A percentile compares a stretch with the other conserved stretches of the same genome.
Evolutionary conservation across 2,329 filamentous ascomycete genomes (phyloP).

Genomic region (Colletotrichum sp.): DNA sequence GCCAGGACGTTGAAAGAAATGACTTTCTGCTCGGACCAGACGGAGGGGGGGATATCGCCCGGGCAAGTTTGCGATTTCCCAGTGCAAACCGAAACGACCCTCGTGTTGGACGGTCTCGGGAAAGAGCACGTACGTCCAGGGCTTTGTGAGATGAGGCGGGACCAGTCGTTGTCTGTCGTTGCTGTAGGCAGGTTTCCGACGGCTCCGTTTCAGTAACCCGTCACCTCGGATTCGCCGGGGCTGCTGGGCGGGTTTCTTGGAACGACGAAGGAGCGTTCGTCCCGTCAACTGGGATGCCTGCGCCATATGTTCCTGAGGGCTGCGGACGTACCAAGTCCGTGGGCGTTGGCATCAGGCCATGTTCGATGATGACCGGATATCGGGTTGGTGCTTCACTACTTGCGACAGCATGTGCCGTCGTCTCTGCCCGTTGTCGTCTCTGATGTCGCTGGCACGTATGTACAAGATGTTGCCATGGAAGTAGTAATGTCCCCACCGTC

Average conservation of each 20-base stretch:
- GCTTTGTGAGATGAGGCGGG: not conserved
- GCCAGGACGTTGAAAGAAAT: not conserved
- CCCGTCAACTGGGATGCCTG: not conserved
- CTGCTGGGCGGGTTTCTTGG: not conserved
- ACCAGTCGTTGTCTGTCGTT: not conserved
- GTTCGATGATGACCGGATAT: not conserved
- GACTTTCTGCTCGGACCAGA: not conserved
- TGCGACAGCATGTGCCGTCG: not conserved
- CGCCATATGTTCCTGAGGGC: not conserved
- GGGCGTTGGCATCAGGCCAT: not conserved
- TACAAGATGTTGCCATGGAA: not conserved
- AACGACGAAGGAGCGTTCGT: not conserved
- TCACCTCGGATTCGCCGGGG: not conserved
- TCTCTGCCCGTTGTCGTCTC: not conserved
- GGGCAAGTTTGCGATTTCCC: not conserved
- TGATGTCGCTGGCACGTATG: not conserved
- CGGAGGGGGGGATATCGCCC: not conserved
- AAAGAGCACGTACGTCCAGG: not conserved
- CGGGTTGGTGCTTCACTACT: not conserved
- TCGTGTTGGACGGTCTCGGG: not conserved
- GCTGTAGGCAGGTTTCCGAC: not conserved
- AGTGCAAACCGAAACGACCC: not conserved
- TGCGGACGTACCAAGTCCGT: not conserved
- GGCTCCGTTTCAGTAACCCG: not conserved
- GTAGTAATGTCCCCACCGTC: not conserved